Evolutionary conservation across 441 rosid genomes (phyloP), one percentile per base, ranked within the genome.

Genomic region (Eugenia klotzschiana): DNA sequence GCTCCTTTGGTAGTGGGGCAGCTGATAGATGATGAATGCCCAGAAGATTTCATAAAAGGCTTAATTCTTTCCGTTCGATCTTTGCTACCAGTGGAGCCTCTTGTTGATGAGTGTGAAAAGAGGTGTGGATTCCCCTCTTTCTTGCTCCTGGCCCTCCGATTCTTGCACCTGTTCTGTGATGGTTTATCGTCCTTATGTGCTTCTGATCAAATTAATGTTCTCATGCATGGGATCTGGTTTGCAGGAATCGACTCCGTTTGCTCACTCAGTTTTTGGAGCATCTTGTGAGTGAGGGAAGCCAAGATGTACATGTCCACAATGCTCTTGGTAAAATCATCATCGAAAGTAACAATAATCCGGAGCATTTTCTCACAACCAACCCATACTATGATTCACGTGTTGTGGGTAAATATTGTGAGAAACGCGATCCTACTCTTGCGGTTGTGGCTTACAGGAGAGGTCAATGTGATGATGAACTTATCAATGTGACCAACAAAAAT

Each of bases 241-340:
- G 51, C 92, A 98, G 99, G 91, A 98, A 98, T 87, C 99, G 99
- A 15, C 99, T 96, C 80, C 98, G 99, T 73, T 92, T 98, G 89
- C 98, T 98, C 83, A 93, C 99, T 86, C 99, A 98, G 87, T 98
- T 98, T 93, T 90, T 98, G 93, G 99, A 98, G 95, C 99, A 98
- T 93, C 94, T 98, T 72, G 99, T 98, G 77, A 96, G 99, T 86
- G 99, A 98, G 90, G 99, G 99, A 86, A 98, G 99, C 91, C 98
- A 95, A 88, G 99, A 98, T 92, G 98, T 94, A 51, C 99, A 98
- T 90, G 99, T 95, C 84, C 99, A 96, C 90, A 95, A 98, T 93
- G 99, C 98, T 81, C 89, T 98, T 87, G 99, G 99, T 90, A 98
- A 98, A 94, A 98, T 98, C 54, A 98, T 98, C 83, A 98, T 98